Conservation (phyloP, 768 basidiomycete species). For the Basidioascus undulatus region DNA sequence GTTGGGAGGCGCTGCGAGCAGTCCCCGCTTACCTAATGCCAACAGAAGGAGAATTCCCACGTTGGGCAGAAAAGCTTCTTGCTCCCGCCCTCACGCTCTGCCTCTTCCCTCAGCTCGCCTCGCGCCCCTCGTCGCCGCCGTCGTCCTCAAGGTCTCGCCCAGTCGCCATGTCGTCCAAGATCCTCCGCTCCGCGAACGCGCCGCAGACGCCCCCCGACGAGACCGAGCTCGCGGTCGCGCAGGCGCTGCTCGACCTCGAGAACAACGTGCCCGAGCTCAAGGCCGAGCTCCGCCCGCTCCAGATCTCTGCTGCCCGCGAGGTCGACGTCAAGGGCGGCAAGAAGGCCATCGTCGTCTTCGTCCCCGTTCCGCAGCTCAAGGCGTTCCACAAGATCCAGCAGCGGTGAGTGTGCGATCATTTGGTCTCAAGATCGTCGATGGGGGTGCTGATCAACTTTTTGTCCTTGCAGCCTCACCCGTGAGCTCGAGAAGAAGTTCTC, state of each 20-base stretch:
- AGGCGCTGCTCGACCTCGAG: conserved; percentile 91
- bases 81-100: too few species aligned
- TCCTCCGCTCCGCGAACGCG: conserved; percentile 86
- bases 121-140: too few species aligned
- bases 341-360: conserved; percentile 97
- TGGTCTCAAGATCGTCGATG: too few species aligned
- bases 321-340: conserved; percentile 97
- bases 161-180: conserved; percentile 53
- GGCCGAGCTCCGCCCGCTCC: conserved; percentile 76
- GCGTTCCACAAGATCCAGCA: conserved; percentile 96
- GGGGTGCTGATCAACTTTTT: too few species aligned
- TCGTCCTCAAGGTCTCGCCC: too few species aligned
- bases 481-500: conserved; percentile 99
- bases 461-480: conserved; percentile 64
- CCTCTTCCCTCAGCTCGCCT: too few species aligned
- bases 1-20: too few species aligned
- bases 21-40: too few species aligned
- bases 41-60: too few species aligned
- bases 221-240: conserved; percentile 71
- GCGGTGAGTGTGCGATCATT: conserved; percentile 31
- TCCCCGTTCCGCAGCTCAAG: conserved; percentile 89
- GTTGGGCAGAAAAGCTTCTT: too few species aligned
- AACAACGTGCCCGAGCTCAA: conserved; percentile 97
- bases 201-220: conserved; percentile 72
- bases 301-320: conserved; percentile 95